Evolutionary conservation across 768 basidiomycete species (phyloP), one percentile per base, ranked within the genome.

Genomic region (Lentinus tigrinus): DNA sequence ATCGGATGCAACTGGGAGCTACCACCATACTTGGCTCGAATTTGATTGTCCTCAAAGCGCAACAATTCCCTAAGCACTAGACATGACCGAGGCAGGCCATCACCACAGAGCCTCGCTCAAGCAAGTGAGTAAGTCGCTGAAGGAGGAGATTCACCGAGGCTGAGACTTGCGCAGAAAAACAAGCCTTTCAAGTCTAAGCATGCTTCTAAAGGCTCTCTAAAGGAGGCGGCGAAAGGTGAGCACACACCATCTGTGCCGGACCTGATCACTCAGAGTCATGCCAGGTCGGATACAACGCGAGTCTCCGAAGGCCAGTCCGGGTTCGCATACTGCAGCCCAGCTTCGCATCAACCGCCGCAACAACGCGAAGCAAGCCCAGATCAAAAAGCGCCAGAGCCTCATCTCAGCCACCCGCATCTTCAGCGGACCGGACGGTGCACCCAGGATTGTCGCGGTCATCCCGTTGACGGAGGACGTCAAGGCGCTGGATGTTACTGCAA

Each of bases 131-230:
- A 3, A 23, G 43, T 24, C 43, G 13, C 21, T 23, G 13, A 24
- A 24, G 4, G 4, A 9, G 14, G n/a, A 42, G 16, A 19, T 42
- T n/a, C 40, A 3, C 40, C 17, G 2, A 23, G 11, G 43, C 37
- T 39, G 10, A 46, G 26, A 11, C n/a, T 9, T 16, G 2, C 3
- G 16, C 62, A 95, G 92, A 77, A 85, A 79, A 97, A 98, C 74
- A 98, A 98, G 72, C 64, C 82, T 1, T 98, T 91, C 80, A 98
- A 98, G 75, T 93, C 93, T 2, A 91, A 87, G 70, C 91, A 95
- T 77, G 83, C 93, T 2, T 84, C 91, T 13, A 97, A 97, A 74
- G 85, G 89, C 1, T 79, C 89, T 0, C 66, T 97, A 38, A 94
- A 90, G 72, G 91, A 92, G 44, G 81, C 83, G 42, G 86, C 92